Base-by-base conservation (phyloP, 1,284 basidiomycete genomes). In the Marasmius sp. region DNA sequence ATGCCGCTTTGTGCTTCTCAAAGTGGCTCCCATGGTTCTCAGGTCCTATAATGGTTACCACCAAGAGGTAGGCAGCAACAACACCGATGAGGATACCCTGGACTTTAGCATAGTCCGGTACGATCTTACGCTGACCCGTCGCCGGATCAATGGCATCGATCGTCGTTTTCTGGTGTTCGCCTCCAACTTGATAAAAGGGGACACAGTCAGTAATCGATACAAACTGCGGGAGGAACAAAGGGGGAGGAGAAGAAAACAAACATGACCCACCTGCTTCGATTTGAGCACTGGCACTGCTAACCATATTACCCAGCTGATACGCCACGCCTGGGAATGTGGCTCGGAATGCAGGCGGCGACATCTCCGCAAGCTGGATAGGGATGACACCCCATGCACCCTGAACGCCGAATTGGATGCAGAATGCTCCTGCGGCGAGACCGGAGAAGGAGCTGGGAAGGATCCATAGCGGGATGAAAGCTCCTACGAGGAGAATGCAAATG, bases 311-410 rank as follows among this genome's bases (percentile, higher is more conserved):
- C 49, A 94, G 72, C 71, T 97, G 95, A 77, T 97, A 98, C 0
- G 92, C 89, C 0, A 97, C 86, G 67, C 96, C 96, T n/a, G 92
- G 91, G 82, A 97, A 98, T 0, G 93, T 93, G 9, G 95, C 94
- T 58, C 96, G 84, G 85, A 97, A 98, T 0, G 93, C 94, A 0
- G 95, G 88, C 0, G 95, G 94, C 0, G 93, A 91, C 76, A 96
- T 88, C 75, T 98, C 96, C 3, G 89, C 85, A 16, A 97, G 82
- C 72, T 92, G 89, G 69, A 95, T 93, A 3, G 93, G 92, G 66
- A 94, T 89, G 11, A 92, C 88, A 69, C 91, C 91, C 89, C 88
- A 92, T 18, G 90, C 90, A 2, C 91, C 91, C 72, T 95, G 93
- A 5, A 94, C 91, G 57, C 92, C 93, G 65, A 93, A 87, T 70